phyloP scores from a whole-genome alignment of 805 yeast species.

The Lipomyces spencermartinsiae region DNA sequence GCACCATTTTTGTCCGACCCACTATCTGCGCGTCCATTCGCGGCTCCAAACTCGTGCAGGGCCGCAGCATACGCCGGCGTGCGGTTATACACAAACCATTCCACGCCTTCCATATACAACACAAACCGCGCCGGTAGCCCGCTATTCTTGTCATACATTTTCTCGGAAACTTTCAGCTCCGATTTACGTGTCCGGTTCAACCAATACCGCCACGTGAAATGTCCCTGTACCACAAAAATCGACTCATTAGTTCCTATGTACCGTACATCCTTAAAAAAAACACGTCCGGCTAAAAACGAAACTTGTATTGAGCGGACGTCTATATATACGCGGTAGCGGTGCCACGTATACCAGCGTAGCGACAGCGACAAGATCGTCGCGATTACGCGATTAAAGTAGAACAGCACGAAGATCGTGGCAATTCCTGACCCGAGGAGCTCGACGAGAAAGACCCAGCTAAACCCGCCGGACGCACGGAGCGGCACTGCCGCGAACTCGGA shows the following conservation, averaged over 20 bases:
- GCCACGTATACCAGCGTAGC: conserved; percentile 68
- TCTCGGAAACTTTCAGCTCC: conserved; percentile 29
- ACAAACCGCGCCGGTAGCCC: conserved; percentile 62
- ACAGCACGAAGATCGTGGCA: conserved; percentile 66
- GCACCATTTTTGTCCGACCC: not conserved
- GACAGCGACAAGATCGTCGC: conserved; percentile 64
- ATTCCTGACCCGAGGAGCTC: conserved; percentile 79
- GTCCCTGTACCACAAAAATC: conserved; percentile 70
- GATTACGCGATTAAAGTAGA: conserved; percentile 74
- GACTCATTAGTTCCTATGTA: conserved; percentile 78
- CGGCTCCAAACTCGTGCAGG: conserved; percentile 48
- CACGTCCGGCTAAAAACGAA: conserved; percentile 81
- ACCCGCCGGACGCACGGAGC: conserved; percentile 37
- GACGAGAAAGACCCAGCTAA: conserved; percentile 77
- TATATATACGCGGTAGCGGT: conserved; percentile 60
- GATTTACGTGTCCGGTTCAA: conserved; percentile 51
- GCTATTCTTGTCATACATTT: conserved; percentile 48
- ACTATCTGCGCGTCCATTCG: not conserved
- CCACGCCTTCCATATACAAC: conserved; percentile 75
- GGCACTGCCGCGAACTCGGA: conserved; percentile 33
- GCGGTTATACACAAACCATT: conserved; percentile 81
- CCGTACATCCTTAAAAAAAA: conserved; percentile 76
- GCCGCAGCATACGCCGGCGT: conserved; percentile 76
- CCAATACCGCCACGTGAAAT: conserved; percentile 94
- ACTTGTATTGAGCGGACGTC: conserved; percentile 76